Evolutionary conservation across 148 eudicot species (phyloP), one percentile per base, ranked within the genome.

Genomic region (Nepenthes gracilis): DNA sequence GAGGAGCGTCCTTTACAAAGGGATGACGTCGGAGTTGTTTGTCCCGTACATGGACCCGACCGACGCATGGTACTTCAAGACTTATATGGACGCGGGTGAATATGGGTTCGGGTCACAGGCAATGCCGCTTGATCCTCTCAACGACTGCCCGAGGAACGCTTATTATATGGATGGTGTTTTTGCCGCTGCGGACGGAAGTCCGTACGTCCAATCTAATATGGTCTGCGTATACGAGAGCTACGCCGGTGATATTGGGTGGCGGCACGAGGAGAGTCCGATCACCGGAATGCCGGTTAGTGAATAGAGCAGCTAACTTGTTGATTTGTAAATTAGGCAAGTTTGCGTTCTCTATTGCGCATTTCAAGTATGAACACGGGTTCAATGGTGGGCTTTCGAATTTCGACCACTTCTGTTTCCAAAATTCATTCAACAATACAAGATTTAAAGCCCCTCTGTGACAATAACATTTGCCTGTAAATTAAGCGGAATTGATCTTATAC

Each of bases 81-180:
- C 95, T 35, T 94, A 94, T 66, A 89, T 94, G 97, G 99, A 94
- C 69, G 99, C 99, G 1, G 99, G 99, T 23, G 99, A 94, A 61
- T 94, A 94, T 45, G 99, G 99, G 71, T 89, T 94, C 14, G 95
- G 99, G 77, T 63, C 89, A 9, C 86, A 81, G 57, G 87, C 99
- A 0, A 89, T 94, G 97, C 87, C 97, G 2, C 87, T 94, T 36
- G 92, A 76, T 64, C 95, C 92, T 43, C 90, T 89, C 10, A 89
- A 94, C 43, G 99, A 94, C 68, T 94, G 99, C 55, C 99, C 99
- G 2, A 70, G 99, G 57, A 94, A 94, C 32, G 95, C 99, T 0
- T 68, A 78, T 59, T 89, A 81, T 38, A 89, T 94, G 99, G 99
- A 94, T 55, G 99, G 85, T 4, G 86, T 94, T 37, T 94, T 94